A percentile compares a stretch with the other conserved stretches of the same genome.
Conservation (phyloP, 2,329 filamentous ascomycete species). For the Exophiala dermatitidis region DNA sequence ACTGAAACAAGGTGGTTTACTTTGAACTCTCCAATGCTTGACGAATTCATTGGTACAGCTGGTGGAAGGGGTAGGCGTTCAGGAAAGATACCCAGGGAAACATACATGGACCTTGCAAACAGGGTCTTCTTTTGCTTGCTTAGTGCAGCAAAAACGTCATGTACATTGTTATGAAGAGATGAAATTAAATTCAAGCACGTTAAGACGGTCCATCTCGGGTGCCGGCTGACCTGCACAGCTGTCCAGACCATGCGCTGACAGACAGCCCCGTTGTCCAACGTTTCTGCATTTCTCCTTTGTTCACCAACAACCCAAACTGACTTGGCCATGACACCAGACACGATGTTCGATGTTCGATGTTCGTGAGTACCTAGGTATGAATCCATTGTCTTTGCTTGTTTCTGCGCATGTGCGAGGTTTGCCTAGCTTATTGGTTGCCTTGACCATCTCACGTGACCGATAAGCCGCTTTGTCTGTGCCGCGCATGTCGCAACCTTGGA, state of each 20-base stretch:
- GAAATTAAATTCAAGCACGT: constrained; percentile 13
- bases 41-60: background rate
- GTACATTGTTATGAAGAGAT: constrained; percentile 5
- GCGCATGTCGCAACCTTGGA: constrained; percentile 8
- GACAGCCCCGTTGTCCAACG: background rate
- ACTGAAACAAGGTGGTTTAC: constrained; percentile 13
- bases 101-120: constrained; percentile 25
- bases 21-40: background rate
- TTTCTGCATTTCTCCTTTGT: background rate
- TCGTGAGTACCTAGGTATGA: background rate
- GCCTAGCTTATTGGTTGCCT: constrained; percentile 13
- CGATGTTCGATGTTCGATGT: background rate
- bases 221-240: constrained; percentile 15
- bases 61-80: constrained; percentile 10
- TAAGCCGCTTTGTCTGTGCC: background rate
- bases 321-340: constrained; percentile 1
- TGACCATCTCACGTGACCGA: constrained; percentile 3
- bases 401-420: constrained; percentile 13
- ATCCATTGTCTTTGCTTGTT: constrained; percentile 13
- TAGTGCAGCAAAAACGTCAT: constrained; percentile 11
- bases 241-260: background rate
- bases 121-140: constrained; percentile 14
- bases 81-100: constrained; percentile 13
- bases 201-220: constrained; percentile 1
- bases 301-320: background rate